Evolutionary conservation across 225 moss, liverwort and hornwort species (phyloP), one percentile per base, ranked within the genome.

Genomic region (Pseudoscleropodium purum): DNA sequence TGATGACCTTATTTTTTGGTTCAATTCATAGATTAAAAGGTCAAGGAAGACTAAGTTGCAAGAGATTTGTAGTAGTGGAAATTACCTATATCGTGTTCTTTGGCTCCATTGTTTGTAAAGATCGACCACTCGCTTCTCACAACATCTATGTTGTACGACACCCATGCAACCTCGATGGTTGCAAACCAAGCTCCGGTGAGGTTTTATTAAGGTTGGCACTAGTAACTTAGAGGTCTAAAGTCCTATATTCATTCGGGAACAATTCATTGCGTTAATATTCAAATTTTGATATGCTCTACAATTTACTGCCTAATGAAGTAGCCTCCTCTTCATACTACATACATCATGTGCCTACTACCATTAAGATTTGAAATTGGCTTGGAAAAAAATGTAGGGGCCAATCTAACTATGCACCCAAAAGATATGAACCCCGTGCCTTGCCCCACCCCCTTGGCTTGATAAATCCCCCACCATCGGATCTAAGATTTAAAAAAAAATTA

Each of bases 11-110:
- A n/a, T 16, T 37, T 37, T 18, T 57, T 10, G 7, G 10, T 21
- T 4, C 15, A 24, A 51, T 77, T 39, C 0, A 39, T 0, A 39
- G 0, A 4, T 24, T 14, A 39, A 14, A 39, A 25, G 4, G 7
- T 69, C 10, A 69, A 39, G 14, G 24, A 39, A 4, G 39, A 4
- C 3, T 70, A 2, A 70, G 0, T 39, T 70, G 11, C 19, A 31
- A 47, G 12, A 47, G 7, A 47, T 47, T 0, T 19, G 0, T 2
- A 47, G 2, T 49, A 31, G 31, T 29, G 10, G 29, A 74, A 45
- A 29, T 45, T 29, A 3, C 10, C 9, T 8, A 43, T 9, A 27
- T 43, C 2, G 2, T 27, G 2, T 9, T 73, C 3, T 43, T 16
- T 43, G 27, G 5, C 12, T 41, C 17, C 1, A 73, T 5, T 9